A percentile compares a stretch with the other conserved stretches of the same genome.
Evolutionary conservation across 2,329 filamentous ascomycete genomes (phyloP).

Genomic region (Didymella keratinophila): DNA sequence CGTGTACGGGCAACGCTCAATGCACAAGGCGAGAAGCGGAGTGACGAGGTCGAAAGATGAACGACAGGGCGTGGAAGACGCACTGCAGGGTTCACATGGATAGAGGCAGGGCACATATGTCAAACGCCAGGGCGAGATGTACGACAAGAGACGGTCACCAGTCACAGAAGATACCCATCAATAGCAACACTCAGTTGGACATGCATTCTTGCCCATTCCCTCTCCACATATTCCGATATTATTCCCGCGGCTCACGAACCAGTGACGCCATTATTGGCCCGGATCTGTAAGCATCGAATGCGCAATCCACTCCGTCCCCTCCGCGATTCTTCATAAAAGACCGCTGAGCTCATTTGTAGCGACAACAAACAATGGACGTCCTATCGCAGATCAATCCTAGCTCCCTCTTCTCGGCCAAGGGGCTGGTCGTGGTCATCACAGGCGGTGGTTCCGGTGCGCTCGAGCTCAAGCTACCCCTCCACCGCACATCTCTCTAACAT

Average conservation of each 20-base stretch:
- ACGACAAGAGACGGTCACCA: neutral
- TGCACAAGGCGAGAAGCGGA: no score
- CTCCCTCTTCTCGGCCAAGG: constrained; percentile 52
- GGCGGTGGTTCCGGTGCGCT: constrained; percentile 51
- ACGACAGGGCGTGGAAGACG: neutral
- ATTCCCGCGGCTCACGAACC: constrained; percentile 3
- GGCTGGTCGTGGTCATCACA: constrained; percentile 52
- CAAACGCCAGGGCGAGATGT: neutral
- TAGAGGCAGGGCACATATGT: neutral
- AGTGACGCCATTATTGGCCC: constrained; percentile 16
- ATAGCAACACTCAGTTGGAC: constrained; percentile 10
- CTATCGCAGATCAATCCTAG: constrained; percentile 43
- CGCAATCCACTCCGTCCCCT: constrained; percentile 9
- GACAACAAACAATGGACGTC: constrained; percentile 44
- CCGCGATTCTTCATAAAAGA: neutral
- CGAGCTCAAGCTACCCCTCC: constrained; percentile 28
- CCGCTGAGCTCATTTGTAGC: neutral
- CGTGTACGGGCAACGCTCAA: no score
- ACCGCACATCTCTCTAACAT: constrained; percentile 26
- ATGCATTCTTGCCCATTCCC: neutral
- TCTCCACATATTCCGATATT: neutral
- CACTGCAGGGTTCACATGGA: neutral
- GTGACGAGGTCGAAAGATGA: no score
- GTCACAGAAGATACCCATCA: constrained; percentile 19
- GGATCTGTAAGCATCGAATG: constrained; percentile 22